phyloP scores from a whole-genome alignment of 768 basidiomycete species.

The Pisolithus orientalis region DNA sequence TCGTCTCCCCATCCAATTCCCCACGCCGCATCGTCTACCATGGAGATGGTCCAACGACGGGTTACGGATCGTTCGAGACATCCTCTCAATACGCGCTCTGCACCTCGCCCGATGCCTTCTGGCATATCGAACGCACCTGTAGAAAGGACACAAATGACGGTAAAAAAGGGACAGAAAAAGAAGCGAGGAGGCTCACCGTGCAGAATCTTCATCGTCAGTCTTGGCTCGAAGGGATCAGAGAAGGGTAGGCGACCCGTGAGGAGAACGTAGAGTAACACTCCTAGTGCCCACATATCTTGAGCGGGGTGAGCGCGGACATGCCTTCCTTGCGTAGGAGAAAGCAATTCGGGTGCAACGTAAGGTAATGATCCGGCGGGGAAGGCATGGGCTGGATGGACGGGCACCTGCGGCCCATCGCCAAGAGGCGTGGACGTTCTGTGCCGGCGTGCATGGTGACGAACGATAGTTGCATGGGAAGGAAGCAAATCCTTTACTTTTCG shows the following conservation, averaged over 20 bases:
- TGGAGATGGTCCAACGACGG: constrained; percentile 72
- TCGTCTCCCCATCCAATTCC: constrained; percentile 64
- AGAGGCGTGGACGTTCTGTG: constrained; percentile 43
- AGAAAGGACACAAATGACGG: constrained; percentile 1
- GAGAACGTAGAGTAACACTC: constrained; percentile 82
- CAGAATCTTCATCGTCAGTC: constrained; percentile 87
- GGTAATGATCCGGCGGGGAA: constrained; percentile 84
- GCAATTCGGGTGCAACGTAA: constrained; percentile 85
- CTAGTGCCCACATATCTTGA: constrained; percentile 95
- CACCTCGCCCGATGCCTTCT: constrained; percentile 48
- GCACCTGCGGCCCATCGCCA: constrained; percentile 22
- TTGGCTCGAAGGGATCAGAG: constrained; percentile 82
- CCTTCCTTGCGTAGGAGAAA: constrained; percentile 45
- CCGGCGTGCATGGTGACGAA: constrained; percentile 34
- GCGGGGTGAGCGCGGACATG: constrained; percentile 44
- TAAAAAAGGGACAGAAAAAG: constrained; percentile 1
- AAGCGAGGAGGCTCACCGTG: constrained; percentile 46
- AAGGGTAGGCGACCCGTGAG: constrained; percentile 86
- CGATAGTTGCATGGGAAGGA: constrained; percentile 9
- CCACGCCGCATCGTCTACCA: constrained; percentile 79
- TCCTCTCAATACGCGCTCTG: constrained; percentile 66
- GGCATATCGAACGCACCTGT: constrained; percentile 62
- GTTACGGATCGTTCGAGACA: constrained; percentile 64
- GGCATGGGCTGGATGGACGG: constrained; percentile 28
- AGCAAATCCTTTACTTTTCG: constrained; percentile 18